Conservation (phyloP, 148 eudicot species). For the Vaccinium corymbosum region DNA sequence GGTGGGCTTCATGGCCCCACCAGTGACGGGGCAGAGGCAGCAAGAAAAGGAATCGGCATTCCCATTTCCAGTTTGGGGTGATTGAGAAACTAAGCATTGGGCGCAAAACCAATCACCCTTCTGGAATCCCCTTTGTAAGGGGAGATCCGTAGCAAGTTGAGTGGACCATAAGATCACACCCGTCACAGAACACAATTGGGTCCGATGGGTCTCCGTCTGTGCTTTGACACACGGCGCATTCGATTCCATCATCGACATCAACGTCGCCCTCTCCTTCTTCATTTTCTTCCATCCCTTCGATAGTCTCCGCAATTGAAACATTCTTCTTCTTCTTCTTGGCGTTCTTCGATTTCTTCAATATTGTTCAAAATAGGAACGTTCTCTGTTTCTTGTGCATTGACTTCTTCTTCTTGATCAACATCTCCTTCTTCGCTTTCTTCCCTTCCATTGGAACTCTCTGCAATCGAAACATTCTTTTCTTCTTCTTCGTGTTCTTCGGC, state of each 20-base stretch:
- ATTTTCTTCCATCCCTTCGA: conserved; percentile 34
- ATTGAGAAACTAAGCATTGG: conserved; percentile 36
- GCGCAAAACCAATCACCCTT: conserved; percentile 92
- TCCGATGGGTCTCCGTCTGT: conserved; percentile 81
- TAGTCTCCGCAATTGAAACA: not conserved
- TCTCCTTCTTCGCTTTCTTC: conserved; percentile 41
- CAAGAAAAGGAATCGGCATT: conserved; percentile 25
- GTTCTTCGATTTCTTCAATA: conserved; percentile 27
- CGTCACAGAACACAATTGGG: conserved; percentile 93
- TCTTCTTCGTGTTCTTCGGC: conserved; percentile 41
- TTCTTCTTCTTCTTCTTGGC: conserved; percentile 40
- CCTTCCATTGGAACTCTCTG: not conserved
- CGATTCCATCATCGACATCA: conserved; percentile 76
- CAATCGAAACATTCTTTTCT: not conserved
- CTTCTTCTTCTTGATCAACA: conserved; percentile 9
- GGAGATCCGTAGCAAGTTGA: conserved; percentile 78
- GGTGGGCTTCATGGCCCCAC: conserved; percentile 78
- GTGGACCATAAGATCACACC: conserved; percentile 90
- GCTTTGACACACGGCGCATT: conserved; percentile 75
- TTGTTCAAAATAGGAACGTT: not conserved
- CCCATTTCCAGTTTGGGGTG: not conserved
- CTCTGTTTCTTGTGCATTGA: not conserved
- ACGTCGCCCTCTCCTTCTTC: conserved; percentile 30
- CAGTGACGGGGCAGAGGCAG: conserved; percentile 58
- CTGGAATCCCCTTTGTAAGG: conserved; percentile 53